Conservation (phyloP, 148 eudicot genomes). For the Rhododendron williamsianum region DNA sequence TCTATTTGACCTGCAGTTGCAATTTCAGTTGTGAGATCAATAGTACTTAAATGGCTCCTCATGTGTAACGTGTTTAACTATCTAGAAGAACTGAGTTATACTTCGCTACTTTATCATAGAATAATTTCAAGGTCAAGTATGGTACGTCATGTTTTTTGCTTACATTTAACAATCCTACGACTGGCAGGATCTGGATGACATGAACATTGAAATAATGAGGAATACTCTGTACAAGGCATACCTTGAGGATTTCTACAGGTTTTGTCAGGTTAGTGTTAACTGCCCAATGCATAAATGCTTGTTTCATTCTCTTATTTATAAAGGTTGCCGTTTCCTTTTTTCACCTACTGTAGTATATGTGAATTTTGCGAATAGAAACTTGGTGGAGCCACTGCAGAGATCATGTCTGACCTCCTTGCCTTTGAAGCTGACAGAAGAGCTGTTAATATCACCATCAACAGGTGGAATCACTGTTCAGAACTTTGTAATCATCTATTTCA, state of each 20-base stretch:
- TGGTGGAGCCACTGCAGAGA: conserved; percentile 97
- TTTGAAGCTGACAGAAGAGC: conserved; percentile 99
- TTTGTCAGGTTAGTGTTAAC: conserved; percentile 65
- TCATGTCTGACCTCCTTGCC: conserved; percentile 95
- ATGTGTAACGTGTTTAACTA: not conserved
- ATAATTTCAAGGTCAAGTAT: not conserved
- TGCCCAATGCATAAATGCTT: not conserved
- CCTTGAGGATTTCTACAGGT: conserved; percentile 92
- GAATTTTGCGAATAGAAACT: conserved; percentile 53
- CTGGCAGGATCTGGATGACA: conserved; percentile 91
- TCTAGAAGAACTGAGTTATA: not conserved
- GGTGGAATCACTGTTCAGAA: conserved; percentile 27
- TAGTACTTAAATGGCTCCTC: not conserved
- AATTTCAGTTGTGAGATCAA: not conserved
- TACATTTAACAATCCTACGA: not conserved
- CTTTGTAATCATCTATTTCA: not conserved
- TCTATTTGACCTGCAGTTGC: not conserved
- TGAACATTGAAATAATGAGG: conserved; percentile 99
- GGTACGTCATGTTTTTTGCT: conserved; percentile 4
- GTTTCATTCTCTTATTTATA: not conserved
- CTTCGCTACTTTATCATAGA: not conserved
- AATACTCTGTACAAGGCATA: conserved; percentile 97
- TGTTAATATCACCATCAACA: conserved; percentile 92
- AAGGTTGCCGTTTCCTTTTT: not conserved
- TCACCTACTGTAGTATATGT: conserved; percentile 15